phyloP scores from a whole-genome alignment of 495 filamentous ascomycete species.

The Aspergillus coremiiformis region DNA sequence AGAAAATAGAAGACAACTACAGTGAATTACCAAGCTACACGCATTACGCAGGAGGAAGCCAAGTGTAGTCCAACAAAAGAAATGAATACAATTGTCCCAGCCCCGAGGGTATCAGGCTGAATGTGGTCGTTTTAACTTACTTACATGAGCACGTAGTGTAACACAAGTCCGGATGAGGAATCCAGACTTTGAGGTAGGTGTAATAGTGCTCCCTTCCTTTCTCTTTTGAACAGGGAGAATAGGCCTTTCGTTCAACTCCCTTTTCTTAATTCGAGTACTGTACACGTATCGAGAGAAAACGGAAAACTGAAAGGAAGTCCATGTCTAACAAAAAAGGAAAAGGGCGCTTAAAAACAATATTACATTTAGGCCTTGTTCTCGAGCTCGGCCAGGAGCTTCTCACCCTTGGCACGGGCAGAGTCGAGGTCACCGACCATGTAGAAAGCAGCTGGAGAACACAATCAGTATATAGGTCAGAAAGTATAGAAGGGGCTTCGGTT shows the following conservation, averaged over 20 bases:
- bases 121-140: constrained; percentile 38
- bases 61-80: constrained; percentile 26
- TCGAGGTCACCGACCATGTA: constrained; percentile 98
- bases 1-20: neutral
- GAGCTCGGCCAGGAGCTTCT: constrained; percentile 97
- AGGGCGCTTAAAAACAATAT: constrained; percentile 34
- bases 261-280: constrained; percentile 42
- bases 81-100: constrained; percentile 36
- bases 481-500: neutral
- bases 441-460: constrained; percentile 54
- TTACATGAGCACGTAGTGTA: constrained; percentile 45
- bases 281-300: constrained; percentile 41
- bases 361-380: constrained; percentile 60
- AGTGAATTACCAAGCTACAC: neutral
- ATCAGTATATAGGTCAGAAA: constrained; percentile 7
- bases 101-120: constrained; percentile 26
- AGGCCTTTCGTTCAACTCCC: constrained; percentile 28
- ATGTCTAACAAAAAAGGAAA: constrained; percentile 34
- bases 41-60: constrained; percentile 3
- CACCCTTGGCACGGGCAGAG: constrained; percentile 90
- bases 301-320: constrained; percentile 26
- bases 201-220: constrained; percentile 16
- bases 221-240: constrained; percentile 4
- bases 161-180: constrained; percentile 32
- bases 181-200: constrained; percentile 21